Evolutionary conservation across 768 basidiomycete species (phyloP).

Genomic region (Tylopilus plumbeoviolaceoides): DNA sequence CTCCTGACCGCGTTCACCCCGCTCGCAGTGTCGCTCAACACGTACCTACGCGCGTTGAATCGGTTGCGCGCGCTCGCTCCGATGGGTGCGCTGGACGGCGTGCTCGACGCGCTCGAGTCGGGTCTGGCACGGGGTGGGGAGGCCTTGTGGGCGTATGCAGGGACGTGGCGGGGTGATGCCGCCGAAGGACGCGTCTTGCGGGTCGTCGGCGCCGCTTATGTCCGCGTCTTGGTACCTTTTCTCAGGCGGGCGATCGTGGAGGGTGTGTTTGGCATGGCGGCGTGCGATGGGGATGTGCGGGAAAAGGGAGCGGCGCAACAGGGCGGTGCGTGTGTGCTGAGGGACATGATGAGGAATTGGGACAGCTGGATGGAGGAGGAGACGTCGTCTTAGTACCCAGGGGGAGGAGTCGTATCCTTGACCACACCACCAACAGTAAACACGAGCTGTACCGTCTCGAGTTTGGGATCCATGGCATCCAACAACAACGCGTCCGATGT

Average conservation of each 20-base stretch:
- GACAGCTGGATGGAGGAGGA: constrained; percentile 27
- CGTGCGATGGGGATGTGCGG: constrained; percentile 13
- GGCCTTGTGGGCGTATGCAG: constrained; percentile 45
- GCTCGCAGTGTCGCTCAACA: constrained; percentile 70
- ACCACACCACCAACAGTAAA: neutral
- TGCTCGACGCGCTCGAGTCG: constrained; percentile 48
- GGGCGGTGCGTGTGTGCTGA: constrained; percentile 2
- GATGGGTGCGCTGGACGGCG: constrained; percentile 46
- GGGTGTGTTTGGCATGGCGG: constrained; percentile 59
- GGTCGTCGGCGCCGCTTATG: constrained; percentile 55
- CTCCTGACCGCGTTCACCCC: constrained; percentile 71
- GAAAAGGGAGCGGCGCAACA: neutral
- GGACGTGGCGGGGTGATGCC: constrained; percentile 33
- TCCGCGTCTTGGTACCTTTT: constrained; percentile 65
- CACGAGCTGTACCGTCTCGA: neutral
- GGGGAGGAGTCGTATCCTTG: neutral
- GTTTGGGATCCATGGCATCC: neutral
- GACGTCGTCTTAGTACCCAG: constrained; percentile 2
- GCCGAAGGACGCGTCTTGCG: constrained; percentile 36
- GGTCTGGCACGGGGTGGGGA: constrained; percentile 45
- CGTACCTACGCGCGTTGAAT: constrained; percentile 71
- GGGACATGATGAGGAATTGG: constrained; percentile 20
- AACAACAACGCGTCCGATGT: neutral
- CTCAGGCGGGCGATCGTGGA: constrained; percentile 63
- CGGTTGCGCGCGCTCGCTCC: constrained; percentile 79